Evolutionary conservation across 192 early-diverging fungal species (phyloP), one percentile per base, ranked within the genome.

Genomic region (Mortierella alpina): DNA sequence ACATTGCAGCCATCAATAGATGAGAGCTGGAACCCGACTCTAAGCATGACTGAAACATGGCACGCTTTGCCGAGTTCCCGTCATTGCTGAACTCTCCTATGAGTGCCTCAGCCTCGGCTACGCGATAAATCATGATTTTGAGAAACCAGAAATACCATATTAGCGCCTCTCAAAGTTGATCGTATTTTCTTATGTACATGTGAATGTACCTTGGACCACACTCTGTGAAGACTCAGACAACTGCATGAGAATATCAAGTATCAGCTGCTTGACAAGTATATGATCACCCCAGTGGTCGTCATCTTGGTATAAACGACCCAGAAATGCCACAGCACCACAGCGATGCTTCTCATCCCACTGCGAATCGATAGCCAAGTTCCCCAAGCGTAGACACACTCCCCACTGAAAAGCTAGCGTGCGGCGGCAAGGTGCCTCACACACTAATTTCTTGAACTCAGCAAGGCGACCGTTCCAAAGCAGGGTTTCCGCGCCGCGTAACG

Each of bases 241-340:
- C 22, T 53, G 49, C n/a, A 42, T 41, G 6, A 66, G 23, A 66
- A 54, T 52, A 12, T n/a, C 7, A 7, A 54, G 40, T 4, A 66
- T 66, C 50, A 12, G 42, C 42, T 52, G 63, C 63, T 66, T 63
- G 61, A 63, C 18, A 20, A 1, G n/a, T 14, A 22, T 8, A 22
- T 63, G 44, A 2, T 48, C 18, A 15, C 51, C 63, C 63, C 63
- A 66, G 2, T 5, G 50, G 4, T 1, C 12, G 23, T 54, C 63
- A 51, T 66, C 54, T 17, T 39, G 18, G 51, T 66, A 66, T 15
- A 66, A 12, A 11, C 50, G 46, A 6, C 20, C 11, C 10, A 63
- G 40, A 15, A 63, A 63, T 13, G 46, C 45, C 14, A 53, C 39
- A 15, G 63, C 63, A 54, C 15, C 23, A 14, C 54, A 5, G 7